Percentiles rank a stretch among this genome's conserved stretches.
These are phyloP conservation scores for Tylopilus intermedius DNA, from an alignment of 768 basidiomycete species.

Conservation along the genomic window DNA sequence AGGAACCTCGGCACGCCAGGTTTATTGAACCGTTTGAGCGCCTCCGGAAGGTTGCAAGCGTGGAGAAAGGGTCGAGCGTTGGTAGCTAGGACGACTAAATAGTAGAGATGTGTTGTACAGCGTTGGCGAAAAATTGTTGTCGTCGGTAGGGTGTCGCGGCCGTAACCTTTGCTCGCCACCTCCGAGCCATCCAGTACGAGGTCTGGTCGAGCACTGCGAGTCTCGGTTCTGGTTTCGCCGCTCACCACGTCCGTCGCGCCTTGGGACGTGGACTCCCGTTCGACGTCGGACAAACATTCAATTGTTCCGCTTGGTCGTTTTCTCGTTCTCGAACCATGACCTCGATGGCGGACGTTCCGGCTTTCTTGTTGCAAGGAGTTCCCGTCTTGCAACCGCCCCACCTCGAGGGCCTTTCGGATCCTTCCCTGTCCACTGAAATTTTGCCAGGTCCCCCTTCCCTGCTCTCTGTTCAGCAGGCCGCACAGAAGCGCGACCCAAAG, in stretches of 20 bases:
- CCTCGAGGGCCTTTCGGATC: slow-evolving; percentile 66
- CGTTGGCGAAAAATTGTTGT: slow-evolving; percentile 25
- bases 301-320: slow-evolving; percentile 17
- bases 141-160: slow-evolving; percentile 19
- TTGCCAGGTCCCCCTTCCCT: slow-evolving; percentile 83
- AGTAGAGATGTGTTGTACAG: slow-evolving; percentile 7
- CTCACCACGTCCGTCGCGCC: slow-evolving; percentile 22
- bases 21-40: not conserved
- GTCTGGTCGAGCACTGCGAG: slow-evolving; percentile 19
- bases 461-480: slow-evolving; percentile 62
- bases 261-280: slow-evolving; percentile 15
- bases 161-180: slow-evolving; percentile 22
- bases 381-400: slow-evolving; percentile 72
- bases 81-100: slow-evolving; percentile 15
- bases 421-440: slow-evolving; percentile 82
- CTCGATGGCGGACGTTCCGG: slow-evolving; percentile 63
- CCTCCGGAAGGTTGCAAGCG: not conserved
- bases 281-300: slow-evolving; percentile 15
- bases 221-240: slow-evolving; percentile 15
- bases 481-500: slow-evolving; percentile 75
- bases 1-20: not conserved
- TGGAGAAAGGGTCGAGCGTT: slow-evolving; percentile 1
- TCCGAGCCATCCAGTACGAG: slow-evolving; percentile 10
- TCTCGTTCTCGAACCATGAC: slow-evolving; percentile 49
- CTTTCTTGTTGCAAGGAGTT: slow-evolving; percentile 69